phyloP scores from a whole-genome alignment of 2,329 filamentous ascomycete species.

The Nothomitra cinnamomea region DNA sequence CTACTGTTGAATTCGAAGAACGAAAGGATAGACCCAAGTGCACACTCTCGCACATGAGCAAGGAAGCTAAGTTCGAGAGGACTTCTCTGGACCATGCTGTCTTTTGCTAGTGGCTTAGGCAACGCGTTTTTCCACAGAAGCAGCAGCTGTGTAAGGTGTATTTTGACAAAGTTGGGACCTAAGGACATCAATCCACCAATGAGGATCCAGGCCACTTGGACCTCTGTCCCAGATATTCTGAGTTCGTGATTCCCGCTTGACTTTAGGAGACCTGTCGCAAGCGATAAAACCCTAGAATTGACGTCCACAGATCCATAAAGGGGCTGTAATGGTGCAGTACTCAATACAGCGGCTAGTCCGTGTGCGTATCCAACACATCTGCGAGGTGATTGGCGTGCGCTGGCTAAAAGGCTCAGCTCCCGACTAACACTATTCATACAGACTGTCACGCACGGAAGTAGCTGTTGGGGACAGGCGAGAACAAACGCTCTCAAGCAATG shows the following conservation, averaged over 20 bases:
- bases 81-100: slow-evolving; percentile 71
- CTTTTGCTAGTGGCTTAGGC: slow-evolving; percentile 83
- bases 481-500: slow-evolving; percentile 77
- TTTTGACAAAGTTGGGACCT: slow-evolving; percentile 96
- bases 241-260: slow-evolving; percentile 83
- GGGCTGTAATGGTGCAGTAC: slow-evolving; percentile 72
- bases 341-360: slow-evolving; percentile 77
- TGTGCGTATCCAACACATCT: slow-evolving; percentile 84
- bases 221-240: slow-evolving; percentile 79
- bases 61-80: slow-evolving; percentile 82
- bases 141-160: slow-evolving; percentile 84
- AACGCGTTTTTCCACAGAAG: slow-evolving; percentile 95
- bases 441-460: slow-evolving; percentile 78
- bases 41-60: slow-evolving; percentile 87
- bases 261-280: slow-evolving; percentile 84
- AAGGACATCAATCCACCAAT: slow-evolving; percentile 94
- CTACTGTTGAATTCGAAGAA: slow-evolving; percentile 90
- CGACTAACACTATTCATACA: slow-evolving; percentile 91
- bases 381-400: slow-evolving; percentile 60
- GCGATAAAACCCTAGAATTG: slow-evolving; percentile 76
- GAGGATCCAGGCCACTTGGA: slow-evolving; percentile 94
- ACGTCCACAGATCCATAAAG: slow-evolving; percentile 92
- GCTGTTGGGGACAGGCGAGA: slow-evolving; percentile 77
- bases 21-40: slow-evolving; percentile 74
- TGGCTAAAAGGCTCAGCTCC: slow-evolving; percentile 62